Conservation (phyloP, 768 basidiomycete species). For the Lepiota venenata region DNA sequence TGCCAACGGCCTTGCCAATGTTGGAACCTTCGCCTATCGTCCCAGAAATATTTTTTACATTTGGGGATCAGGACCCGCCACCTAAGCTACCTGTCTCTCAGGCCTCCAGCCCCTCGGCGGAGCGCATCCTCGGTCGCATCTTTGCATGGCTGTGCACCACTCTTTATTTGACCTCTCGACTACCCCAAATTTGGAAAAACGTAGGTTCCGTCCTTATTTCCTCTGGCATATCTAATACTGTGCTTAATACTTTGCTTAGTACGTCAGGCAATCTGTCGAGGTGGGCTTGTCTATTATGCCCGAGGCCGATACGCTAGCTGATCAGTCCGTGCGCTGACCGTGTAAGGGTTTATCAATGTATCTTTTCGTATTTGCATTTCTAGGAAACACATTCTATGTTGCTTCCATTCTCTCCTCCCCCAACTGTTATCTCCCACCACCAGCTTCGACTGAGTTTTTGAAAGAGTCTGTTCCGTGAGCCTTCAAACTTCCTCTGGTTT, state of each 20-base stretch:
- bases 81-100: conserved; percentile 17
- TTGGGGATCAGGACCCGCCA: conserved; percentile 2
- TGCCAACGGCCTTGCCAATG: not conserved
- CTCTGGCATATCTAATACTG: conserved; percentile 1
- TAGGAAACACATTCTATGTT: conserved; percentile 93
- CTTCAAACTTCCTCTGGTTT: not conserved
- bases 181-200: conserved; percentile 99
- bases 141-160: conserved; percentile 95
- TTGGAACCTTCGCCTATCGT: not conserved
- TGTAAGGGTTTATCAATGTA: conserved; percentile 86
- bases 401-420: conserved; percentile 84
- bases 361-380: conserved; percentile 90
- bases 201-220: conserved; percentile 47
- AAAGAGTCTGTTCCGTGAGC: conserved; percentile 84
- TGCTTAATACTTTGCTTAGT: conserved; percentile 41
- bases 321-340: not conserved
- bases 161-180: conserved; percentile 86
- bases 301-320: not conserved
- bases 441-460: conserved; percentile 62
- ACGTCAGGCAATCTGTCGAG: conserved; percentile 86
- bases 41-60: not conserved
- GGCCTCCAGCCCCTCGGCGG: conserved; percentile 27
- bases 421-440: conserved; percentile 50
- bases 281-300: conserved; percentile 27
- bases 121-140: conserved; percentile 81